phyloP scores from a whole-genome alignment of 208 protist species.

The Angomonas desouzai region DNA sequence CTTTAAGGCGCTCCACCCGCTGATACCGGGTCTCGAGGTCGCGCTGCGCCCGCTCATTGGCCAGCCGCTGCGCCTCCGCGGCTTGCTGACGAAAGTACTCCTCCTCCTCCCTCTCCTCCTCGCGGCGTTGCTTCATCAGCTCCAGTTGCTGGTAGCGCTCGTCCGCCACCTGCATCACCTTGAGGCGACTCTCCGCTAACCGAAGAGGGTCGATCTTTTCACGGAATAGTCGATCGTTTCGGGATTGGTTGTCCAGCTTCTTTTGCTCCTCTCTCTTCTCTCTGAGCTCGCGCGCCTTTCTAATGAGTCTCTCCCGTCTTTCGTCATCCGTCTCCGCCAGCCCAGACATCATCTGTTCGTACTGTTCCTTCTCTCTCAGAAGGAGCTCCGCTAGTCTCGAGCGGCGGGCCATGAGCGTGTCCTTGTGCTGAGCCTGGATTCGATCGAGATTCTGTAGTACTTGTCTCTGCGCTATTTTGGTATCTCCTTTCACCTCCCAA shows the following conservation, averaged over 20 bases:
- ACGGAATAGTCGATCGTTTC: slow-evolving; percentile 69
- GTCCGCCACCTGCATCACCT: slow-evolving; percentile 81
- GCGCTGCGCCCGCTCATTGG: slow-evolving; percentile 50
- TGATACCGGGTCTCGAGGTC: slow-evolving; percentile 57
- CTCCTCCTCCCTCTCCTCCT: slow-evolving; percentile 45
- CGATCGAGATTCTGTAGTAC: slow-evolving; percentile 60
- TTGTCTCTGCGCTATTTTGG: slow-evolving; percentile 36
- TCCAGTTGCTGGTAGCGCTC: slow-evolving; percentile 66
- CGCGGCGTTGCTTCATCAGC: slow-evolving; percentile 30
- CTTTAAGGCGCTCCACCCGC: slow-evolving; percentile 32
- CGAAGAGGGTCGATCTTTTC: slow-evolving; percentile 76
- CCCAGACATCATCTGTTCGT: slow-evolving; percentile 64
- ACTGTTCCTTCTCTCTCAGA: slow-evolving; percentile 42
- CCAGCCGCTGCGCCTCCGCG: slow-evolving; percentile 54
- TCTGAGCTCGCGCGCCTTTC: slow-evolving; percentile 68
- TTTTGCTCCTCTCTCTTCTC: slow-evolving; percentile 52
- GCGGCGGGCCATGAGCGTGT: slow-evolving; percentile 67
- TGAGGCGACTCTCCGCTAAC: slow-evolving; percentile 79
- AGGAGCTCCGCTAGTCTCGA: slow-evolving; percentile 68
- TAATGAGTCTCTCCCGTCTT: slow-evolving; percentile 73
- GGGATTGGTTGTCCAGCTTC: slow-evolving; percentile 40
- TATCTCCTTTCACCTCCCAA: slow-evolving; percentile 57
- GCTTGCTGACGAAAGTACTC: slow-evolving; percentile 73
- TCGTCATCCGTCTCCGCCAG: slow-evolving; percentile 82
- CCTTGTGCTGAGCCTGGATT: slow-evolving; percentile 78